Base-by-base conservation (phyloP, 2,329 filamentous ascomycete species). In the Alternaria atra region DNA sequence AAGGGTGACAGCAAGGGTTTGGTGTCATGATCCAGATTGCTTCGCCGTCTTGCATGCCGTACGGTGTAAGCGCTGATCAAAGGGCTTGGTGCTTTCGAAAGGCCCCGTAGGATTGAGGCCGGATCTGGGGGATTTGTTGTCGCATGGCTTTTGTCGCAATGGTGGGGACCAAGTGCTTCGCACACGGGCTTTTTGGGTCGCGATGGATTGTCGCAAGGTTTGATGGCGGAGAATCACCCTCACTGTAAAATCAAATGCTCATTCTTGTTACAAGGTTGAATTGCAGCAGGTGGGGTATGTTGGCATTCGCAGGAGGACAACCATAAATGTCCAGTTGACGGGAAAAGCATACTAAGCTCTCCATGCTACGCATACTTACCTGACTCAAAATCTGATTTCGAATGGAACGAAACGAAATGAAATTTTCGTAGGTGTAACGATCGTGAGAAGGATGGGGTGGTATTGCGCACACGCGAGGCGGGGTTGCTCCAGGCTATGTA, bases 401-500 rank as follows among this genome's bases (percentile, higher is more conserved):
- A 13, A 44, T 46, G 27, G 8, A 17, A 48, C 10, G 37, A 17
- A 20, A 20, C 20, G 20, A 20, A 17, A 48, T 12, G 37, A 17
- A 44, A n/a, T 6, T 37, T 12, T 10, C 9, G 57, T 47, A 15
- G 35, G 29, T 17, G 20, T 5, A 39, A 52, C n/a, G 42, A 55
- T 35, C 30, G 54, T 35, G 46, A 47, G 40, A 56, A 40, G 29
- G 32, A 39, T 57, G 29, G 52, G 55, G 52, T 51, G 47, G 27
- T 47, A 40, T 43, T 48, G 50, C 50, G 64, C 58, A 60, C 61
- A 64, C 70, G 70, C 70, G 69, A 67, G 60, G 70, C 65, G 70
- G 70, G 70, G 70, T 69, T 43, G 53, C 51, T 51, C 61, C 51
- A 58, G 59, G 50, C 60, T 71, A 68, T 66, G 69, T 69, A 71